Percentiles rank a stretch among this genome's conserved stretches.
phyloP scores from a whole-genome alignment of 1,284 basidiomycete genomes.

The Trametes pubescens region DNA sequence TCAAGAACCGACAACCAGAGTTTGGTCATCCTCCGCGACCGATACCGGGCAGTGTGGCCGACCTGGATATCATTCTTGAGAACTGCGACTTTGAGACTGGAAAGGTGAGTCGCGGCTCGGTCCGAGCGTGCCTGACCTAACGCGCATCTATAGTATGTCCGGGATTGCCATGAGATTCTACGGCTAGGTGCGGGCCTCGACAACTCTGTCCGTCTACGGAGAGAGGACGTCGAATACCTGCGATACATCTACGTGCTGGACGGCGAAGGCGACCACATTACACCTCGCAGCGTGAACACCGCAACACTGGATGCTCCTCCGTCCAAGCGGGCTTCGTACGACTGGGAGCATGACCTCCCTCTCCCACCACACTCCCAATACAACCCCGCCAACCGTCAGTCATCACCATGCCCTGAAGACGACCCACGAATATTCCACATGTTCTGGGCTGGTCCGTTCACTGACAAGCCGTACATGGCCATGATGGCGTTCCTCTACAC shows the following conservation, averaged over 20 bases:
- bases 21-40: conserved; percentile 87
- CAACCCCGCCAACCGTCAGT: conserved; percentile 47
- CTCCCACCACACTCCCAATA: conserved; percentile 49
- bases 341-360: conserved; percentile 52
- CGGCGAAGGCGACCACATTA: conserved; percentile 50
- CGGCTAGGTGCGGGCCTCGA: conserved; percentile 73
- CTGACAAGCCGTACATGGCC: conserved; percentile 81
- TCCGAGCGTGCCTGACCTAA: background rate
- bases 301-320: conserved; percentile 4
- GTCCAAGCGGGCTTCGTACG: conserved; percentile 23
- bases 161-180: conserved; percentile 80
- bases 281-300: conserved; percentile 31
- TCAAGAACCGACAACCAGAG: conserved; percentile 63
- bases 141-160: conserved; percentile 64
- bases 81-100: conserved; percentile 87
- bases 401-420: conserved; percentile 64
- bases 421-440: conserved; percentile 80
- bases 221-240: conserved; percentile 68
- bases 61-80: conserved; percentile 88
- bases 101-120: conserved; percentile 59
- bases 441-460: conserved; percentile 85
- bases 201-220: conserved; percentile 62
- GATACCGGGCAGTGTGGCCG: conserved; percentile 80
- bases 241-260: conserved; percentile 72
- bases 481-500: conserved; percentile 80